Evolutionary conservation across 768 basidiomycete genomes (phyloP).

Genomic region (Cystofilobasidium macerans): DNA sequence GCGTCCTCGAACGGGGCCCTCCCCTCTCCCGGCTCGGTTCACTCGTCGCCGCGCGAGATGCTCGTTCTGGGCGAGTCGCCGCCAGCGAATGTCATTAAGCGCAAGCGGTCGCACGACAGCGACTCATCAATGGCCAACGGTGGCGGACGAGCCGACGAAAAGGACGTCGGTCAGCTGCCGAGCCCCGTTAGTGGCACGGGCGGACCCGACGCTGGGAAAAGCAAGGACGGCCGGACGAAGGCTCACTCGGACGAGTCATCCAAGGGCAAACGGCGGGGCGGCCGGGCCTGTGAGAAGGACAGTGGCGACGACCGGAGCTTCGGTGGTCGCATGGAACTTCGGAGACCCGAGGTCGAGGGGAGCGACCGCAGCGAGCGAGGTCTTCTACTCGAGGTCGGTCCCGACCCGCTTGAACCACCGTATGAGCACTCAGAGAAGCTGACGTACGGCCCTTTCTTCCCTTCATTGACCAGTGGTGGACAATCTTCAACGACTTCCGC

Average conservation of each 20-base stretch:
- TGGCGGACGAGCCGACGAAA: neutral
- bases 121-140: neutral
- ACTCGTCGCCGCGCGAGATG: conserved; percentile 3
- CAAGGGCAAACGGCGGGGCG: neutral
- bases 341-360: neutral
- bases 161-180: conserved; percentile 11
- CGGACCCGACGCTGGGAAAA: neutral
- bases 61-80: conserved; percentile 5
- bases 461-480: neutral
- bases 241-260: neutral
- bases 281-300: neutral
- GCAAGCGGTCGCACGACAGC: neutral
- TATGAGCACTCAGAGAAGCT: too few species aligned
- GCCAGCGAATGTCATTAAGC: neutral
- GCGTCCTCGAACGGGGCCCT: neutral
- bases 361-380: neutral
- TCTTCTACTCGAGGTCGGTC: neutral
- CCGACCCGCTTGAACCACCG: too few species aligned
- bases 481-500: conserved; percentile 9
- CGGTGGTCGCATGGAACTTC: too few species aligned
- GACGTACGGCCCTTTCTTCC: too few species aligned
- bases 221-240: conserved; percentile 3
- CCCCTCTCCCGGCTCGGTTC: neutral
- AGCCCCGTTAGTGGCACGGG: conserved; percentile 13
- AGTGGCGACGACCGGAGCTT: neutral